Base-by-base conservation (phyloP, 2,329 filamentous ascomycete genomes). In the Aspergillus proliferans region DNA sequence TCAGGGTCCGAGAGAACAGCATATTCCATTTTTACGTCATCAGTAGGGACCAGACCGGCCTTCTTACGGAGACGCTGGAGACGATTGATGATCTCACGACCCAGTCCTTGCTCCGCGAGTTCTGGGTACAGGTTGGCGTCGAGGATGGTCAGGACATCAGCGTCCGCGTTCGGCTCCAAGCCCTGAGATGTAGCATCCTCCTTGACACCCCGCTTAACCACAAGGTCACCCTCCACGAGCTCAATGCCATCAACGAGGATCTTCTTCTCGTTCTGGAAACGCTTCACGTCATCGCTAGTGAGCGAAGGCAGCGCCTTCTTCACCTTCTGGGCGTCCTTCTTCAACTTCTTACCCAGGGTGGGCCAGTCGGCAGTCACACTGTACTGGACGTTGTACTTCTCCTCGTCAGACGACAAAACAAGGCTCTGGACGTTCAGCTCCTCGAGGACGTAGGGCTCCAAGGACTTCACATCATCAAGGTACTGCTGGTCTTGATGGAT, bases 11-110 rank as follows among this genome's bases (percentile, higher is more conserved):
- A 79, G 44, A 94, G 72, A 4, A 97, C 83, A 50, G 78, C 79
- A 73, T 95, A 97, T 69, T 94, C 87, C 87, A 98, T 95, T 73
- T 86, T 88, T 54, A 98, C 85, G 64, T 97, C 93, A 64, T 98
- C 93, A 0, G 92, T 97, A 1, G 90, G 84, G 55, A 91, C 83
- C 46, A 98, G 77, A 0, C 89, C 89, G 6, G 91, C 91, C 76
- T 93, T 93, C 81, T 98, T 98, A 57, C 93, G 84, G 54, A 97
- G 77, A 58, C 88, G 82, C 73, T 98, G 93, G 19, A 98, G 87
- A 38, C 92, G 85, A 69, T 95, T 87, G 75, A 98, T 87, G 56
- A 98, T 86, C 71, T 97, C 93, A 61, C 93, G 81, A 1, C 88
- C 92, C 47, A 98, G 72, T 47, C 91, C 93, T 69, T 97, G 91